Base-by-base conservation (phyloP, 2,329 filamentous ascomycete species). In the Paraconiothyrium sp. region DNA sequence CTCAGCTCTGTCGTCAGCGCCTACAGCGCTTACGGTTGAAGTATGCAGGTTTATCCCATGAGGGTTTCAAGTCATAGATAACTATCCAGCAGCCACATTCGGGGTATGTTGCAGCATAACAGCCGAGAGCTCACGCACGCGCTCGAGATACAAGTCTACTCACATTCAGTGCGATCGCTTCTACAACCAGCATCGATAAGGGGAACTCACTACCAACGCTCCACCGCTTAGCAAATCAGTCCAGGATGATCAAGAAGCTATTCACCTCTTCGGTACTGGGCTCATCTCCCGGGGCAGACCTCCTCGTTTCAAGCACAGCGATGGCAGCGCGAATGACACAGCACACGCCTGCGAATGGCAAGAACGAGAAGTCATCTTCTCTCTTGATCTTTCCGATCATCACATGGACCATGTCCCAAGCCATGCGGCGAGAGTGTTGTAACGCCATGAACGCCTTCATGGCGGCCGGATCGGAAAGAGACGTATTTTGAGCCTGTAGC, bases 361-460 rank as follows among this genome's bases (percentile, higher is more conserved):
- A 20, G n/a, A 48, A 32, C 9, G 50, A 22, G 11, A 68, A 34
- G 16, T 58, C 61, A 3, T 27, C 54, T n/a, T 61, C 60, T 10
- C 9, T 54, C 10, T 35, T 14, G 16, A 66, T 56, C 22, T 58
- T 56, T 14, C 46, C 32, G 3, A 63, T 56, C 4, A 57, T 63
- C 7, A 64, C 60, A 34, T 51, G 35, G 10, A 66, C 61, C 61
- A 65, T 66, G 16, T 66, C 63, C 61, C 66, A 65, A 1, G 66
- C 63, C 66, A 68, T 67, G 41, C 58, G 58, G 10, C 63, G 56
- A 16, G 66, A 66, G 24, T 56, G 58, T 5, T 63, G 58, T 4
- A 64, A 60, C 11, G 66, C 60, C 22, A 66, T 46, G 20, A 60
- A 51, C 3, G 61, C 60, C 30, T 63, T 68, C 0, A 30, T 24